Percentiles rank a stretch among this genome's conserved stretches.
phyloP scores from a whole-genome alignment of 257 asterid species.

The Euphrasia confusa region DNA sequence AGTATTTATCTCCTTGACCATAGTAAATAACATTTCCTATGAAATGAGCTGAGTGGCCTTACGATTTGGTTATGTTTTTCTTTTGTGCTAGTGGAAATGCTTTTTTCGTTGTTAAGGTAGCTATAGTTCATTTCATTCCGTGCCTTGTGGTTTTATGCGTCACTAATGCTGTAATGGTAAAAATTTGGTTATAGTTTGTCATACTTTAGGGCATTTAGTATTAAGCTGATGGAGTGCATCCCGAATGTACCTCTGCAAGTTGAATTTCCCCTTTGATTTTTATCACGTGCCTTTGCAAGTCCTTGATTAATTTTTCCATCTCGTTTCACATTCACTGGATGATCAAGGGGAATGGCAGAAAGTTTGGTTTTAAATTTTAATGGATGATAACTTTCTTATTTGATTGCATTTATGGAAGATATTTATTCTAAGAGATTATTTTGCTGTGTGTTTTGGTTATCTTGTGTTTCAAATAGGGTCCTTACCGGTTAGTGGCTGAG shows the following conservation, averaged over 20 bases:
- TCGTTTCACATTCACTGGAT: background rate
- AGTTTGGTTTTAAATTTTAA: background rate
- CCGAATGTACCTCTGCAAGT: background rate
- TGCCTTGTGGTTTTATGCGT: background rate
- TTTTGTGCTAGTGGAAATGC: background rate
- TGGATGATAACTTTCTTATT: background rate
- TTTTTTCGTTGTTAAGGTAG: background rate
- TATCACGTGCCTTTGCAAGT: too few relatives aligned
- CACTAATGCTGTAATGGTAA: background rate
- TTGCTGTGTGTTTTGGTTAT: slow-evolving; percentile 21
- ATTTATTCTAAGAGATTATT: slow-evolving; percentile 7
- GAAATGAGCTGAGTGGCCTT: background rate
- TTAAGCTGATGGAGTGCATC: background rate
- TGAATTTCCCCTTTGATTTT: too few relatives aligned
- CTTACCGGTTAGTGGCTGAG: slow-evolving; percentile 93
- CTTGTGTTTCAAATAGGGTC: slow-evolving; percentile 61
- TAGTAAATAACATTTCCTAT: background rate
- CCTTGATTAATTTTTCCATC: background rate
- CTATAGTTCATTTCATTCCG: background rate
- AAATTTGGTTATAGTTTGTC: background rate
- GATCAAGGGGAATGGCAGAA: background rate
- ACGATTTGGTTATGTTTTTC: background rate
- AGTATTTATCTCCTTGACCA: slow-evolving; percentile 17
- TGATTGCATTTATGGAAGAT: background rate
- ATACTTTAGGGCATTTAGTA: background rate